phyloP scores from a whole-genome alignment of 495 filamentous ascomycete genomes.

The Talaromyces borbonicus region DNA sequence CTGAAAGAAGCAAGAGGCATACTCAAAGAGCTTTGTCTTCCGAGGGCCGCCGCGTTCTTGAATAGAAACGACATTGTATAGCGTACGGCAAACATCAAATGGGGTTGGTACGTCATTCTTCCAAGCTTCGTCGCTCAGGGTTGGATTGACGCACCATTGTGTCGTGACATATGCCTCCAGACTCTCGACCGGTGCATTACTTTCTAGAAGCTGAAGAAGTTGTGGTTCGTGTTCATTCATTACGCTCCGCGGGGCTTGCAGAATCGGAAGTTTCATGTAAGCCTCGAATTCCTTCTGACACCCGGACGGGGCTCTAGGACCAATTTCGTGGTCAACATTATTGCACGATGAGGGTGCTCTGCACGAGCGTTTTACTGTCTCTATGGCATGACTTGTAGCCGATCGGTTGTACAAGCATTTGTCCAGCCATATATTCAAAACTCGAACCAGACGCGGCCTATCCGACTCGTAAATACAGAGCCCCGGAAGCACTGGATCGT shows the following conservation, averaged over 20 bases:
- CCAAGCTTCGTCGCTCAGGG: background rate
- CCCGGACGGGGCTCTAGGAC: background rate
- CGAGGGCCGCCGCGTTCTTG: slow-evolving; percentile 5
- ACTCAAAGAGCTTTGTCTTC: slow-evolving; percentile 5
- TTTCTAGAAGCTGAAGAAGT: slow-evolving; percentile 2
- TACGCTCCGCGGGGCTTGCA: slow-evolving; percentile 5
- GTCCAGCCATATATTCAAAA: background rate
- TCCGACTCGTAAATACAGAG: background rate
- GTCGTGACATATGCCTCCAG: background rate
- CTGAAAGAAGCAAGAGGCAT: slow-evolving; percentile 4
- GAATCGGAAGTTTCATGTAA: background rate
- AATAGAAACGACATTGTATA: slow-evolving; percentile 1
- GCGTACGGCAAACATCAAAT: background rate
- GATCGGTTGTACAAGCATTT: background rate
- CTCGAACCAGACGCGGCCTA: background rate
- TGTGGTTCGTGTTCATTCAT: slow-evolving; percentile 5
- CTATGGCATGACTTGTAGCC: background rate
- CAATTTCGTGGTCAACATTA: background rate
- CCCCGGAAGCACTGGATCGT: background rate
- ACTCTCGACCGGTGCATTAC: background rate
- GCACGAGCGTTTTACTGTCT: background rate
- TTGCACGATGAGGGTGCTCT: too few species aligned
- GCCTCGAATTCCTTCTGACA: slow-evolving; percentile 5
- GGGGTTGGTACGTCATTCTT: background rate
- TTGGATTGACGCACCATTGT: slow-evolving; percentile 1